Conservation (phyloP, 23 red algal species). For the Pyropia yezoensis region DNA sequence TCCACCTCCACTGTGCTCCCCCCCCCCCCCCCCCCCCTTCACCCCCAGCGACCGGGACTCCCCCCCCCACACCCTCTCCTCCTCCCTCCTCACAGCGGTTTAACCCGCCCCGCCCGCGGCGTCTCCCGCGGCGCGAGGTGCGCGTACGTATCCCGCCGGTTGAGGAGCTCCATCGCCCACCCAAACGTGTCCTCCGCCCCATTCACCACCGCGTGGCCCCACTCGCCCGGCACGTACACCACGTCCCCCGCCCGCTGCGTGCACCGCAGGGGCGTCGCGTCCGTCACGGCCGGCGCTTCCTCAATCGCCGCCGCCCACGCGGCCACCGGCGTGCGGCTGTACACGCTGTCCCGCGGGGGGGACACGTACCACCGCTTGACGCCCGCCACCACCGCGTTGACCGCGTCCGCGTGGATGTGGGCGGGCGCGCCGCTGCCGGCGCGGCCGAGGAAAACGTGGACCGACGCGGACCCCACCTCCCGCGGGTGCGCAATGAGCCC, state of each 20-base stretch:
- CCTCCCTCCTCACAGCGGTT: neutral
- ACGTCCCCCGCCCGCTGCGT: slow-evolving; percentile 54
- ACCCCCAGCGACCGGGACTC: neutral
- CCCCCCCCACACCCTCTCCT: neutral
- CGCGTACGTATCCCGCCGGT: slow-evolving; percentile 45
- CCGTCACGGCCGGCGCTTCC: slow-evolving; percentile 1
- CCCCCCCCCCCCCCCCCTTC: neutral
- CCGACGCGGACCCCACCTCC: slow-evolving; percentile 19
- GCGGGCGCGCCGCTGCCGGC: slow-evolving; percentile 46
- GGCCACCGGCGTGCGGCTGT: slow-evolving; percentile 40
- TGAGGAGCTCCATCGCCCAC: slow-evolving; percentile 57
- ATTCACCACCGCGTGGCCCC: slow-evolving; percentile 71
- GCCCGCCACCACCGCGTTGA: slow-evolving; percentile 55
- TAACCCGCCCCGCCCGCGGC: neutral
- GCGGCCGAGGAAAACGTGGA: slow-evolving; percentile 63
- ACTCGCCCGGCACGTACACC: slow-evolving; percentile 66
- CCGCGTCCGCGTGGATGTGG: slow-evolving; percentile 74
- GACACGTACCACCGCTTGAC: slow-evolving; percentile 61
- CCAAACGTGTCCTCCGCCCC: slow-evolving; percentile 57
- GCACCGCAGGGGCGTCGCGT: slow-evolving; percentile 43
- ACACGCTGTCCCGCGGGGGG: slow-evolving; percentile 32
- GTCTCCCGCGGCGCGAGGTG: slow-evolving; percentile 4
- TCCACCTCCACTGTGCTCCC: neutral
- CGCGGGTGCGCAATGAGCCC: slow-evolving; percentile 36
- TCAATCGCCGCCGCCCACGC: slow-evolving; percentile 33